Evolutionary conservation across 352 stramenopile species (phyloP).

Genomic region (Phytophthora pseudosyringae): DNA sequence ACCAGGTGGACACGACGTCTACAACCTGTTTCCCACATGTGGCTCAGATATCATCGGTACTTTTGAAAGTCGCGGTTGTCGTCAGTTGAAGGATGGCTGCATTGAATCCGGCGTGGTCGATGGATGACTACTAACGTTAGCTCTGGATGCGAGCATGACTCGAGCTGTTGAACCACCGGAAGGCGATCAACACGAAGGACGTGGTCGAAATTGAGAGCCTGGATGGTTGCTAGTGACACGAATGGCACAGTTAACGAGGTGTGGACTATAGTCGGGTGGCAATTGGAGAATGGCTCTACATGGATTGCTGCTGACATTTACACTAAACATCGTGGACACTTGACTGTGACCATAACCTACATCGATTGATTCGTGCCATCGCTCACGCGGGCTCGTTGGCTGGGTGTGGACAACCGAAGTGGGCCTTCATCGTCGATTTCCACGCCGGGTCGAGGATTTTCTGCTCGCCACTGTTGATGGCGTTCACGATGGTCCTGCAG

Average conservation of each 20-base stretch:
- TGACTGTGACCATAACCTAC: conserved; percentile 4
- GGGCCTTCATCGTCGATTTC: conserved; percentile 39
- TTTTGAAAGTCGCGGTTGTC: background rate
- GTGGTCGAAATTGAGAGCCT: too few relatives aligned
- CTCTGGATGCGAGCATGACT: too few relatives aligned
- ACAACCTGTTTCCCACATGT: background rate
- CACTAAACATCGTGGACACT: conserved; percentile 10
- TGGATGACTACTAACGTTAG: background rate
- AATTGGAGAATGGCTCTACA: background rate
- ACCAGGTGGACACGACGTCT: background rate
- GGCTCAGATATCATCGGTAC: background rate
- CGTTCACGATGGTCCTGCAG: conserved; percentile 48
- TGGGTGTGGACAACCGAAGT: conserved; percentile 47
- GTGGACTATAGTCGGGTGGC: too few relatives aligned
- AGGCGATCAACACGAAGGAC: too few relatives aligned
- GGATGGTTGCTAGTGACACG: too few relatives aligned
- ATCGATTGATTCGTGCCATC: background rate
- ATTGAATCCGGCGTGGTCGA: background rate
- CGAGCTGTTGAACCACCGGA: too few relatives aligned
- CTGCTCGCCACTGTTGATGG: conserved; percentile 36
- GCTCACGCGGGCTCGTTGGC: conserved; percentile 7
- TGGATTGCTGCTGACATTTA: conserved; percentile 15
- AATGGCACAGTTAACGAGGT: too few relatives aligned
- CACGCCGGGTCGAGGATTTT: conserved; percentile 33
- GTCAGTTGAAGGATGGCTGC: conserved; percentile 11